Percentiles rank a stretch among this genome's conserved stretches.
phyloP scores from a whole-genome alignment of 2,329 filamentous ascomycete species.

The Fusarium cyanostomum region DNA sequence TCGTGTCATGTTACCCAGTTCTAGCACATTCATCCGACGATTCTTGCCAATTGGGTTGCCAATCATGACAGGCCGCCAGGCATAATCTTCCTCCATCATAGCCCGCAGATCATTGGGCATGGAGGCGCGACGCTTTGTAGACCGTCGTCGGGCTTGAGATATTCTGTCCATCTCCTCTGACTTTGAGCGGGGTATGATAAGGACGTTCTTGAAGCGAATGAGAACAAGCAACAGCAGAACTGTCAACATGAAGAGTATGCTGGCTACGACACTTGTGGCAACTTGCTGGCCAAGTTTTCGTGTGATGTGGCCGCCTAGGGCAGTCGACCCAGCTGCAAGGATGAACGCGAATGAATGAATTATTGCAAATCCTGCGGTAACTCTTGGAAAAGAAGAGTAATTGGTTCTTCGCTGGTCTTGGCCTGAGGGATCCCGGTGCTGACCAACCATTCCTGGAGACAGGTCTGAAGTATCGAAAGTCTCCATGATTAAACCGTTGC shows the following conservation, averaged over 20 bases:
- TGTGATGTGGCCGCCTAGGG: constrained; percentile 73
- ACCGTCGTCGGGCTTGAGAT: constrained; percentile 60
- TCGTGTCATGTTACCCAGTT: constrained; percentile 72
- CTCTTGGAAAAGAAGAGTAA: constrained; percentile 79
- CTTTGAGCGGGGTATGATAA: constrained; percentile 73
- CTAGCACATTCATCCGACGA: constrained; percentile 75
- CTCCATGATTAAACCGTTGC: constrained; percentile 81
- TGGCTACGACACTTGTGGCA: constrained; percentile 74
- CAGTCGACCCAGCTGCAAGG: constrained; percentile 73
- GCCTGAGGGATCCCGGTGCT: constrained; percentile 54
- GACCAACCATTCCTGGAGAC: constrained; percentile 73
- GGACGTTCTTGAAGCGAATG: constrained; percentile 70
- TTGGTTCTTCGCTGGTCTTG: constrained; percentile 64
- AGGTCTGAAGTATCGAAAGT: constrained; percentile 84
- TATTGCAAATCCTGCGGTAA: constrained; percentile 75
- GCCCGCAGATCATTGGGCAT: constrained; percentile 52
- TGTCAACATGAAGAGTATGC: constrained; percentile 72
- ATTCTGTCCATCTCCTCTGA: constrained; percentile 63
- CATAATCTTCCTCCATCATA: constrained; percentile 60
- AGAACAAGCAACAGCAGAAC: constrained; percentile 69
- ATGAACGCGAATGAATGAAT: constrained; percentile 76
- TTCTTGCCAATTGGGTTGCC: constrained; percentile 76
- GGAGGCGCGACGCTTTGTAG: constrained; percentile 56
- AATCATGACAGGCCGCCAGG: constrained; percentile 76
- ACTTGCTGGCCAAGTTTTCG: constrained; percentile 72